Evolutionary conservation across 2,329 filamentous ascomycete species (phyloP).

Genomic region (Tolypocladium cylindrosporum): DNA sequence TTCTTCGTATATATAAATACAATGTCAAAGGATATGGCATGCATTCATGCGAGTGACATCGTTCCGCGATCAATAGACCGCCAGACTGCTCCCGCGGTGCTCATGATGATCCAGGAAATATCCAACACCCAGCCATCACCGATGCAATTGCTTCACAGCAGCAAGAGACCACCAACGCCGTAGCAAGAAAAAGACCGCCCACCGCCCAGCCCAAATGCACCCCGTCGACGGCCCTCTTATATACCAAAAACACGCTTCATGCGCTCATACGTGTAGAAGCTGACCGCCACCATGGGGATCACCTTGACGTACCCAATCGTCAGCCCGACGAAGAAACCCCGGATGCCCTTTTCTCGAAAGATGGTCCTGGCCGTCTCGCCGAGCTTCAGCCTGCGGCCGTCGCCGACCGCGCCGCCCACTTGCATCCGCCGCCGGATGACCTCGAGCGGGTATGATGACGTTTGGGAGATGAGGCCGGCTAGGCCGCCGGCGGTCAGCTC

Average conservation of each 20-base stretch:
- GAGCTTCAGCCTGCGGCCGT: conserved; percentile 71
- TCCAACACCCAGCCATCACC: background rate
- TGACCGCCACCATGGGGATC: conserved; percentile 72
- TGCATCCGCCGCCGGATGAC: conserved; percentile 92
- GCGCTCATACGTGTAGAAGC: conserved; percentile 57
- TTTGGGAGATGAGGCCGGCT: conserved; percentile 84
- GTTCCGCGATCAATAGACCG: background rate
- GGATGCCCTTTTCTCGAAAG: conserved; percentile 61
- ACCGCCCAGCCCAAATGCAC: background rate
- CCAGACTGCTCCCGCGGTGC: background rate
- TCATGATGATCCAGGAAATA: background rate
- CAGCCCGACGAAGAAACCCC: conserved; percentile 85
- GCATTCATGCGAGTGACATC: background rate
- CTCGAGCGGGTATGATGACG: conserved; percentile 86
- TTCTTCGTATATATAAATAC: background rate
- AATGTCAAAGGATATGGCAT: no score
- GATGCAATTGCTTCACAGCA: background rate
- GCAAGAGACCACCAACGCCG: conserved; percentile 5
- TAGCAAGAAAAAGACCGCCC: background rate
- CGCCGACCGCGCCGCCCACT: conserved; percentile 86
- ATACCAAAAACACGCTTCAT: conserved; percentile 57
- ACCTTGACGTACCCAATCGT: conserved; percentile 95
- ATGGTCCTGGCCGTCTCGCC: conserved; percentile 70
- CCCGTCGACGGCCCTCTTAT: conserved; percentile 20
- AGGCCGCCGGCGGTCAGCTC: conserved; percentile 77